Conservation (phyloP, 2,329 filamentous ascomycete genomes). For the Boeremia exigua region DNA sequence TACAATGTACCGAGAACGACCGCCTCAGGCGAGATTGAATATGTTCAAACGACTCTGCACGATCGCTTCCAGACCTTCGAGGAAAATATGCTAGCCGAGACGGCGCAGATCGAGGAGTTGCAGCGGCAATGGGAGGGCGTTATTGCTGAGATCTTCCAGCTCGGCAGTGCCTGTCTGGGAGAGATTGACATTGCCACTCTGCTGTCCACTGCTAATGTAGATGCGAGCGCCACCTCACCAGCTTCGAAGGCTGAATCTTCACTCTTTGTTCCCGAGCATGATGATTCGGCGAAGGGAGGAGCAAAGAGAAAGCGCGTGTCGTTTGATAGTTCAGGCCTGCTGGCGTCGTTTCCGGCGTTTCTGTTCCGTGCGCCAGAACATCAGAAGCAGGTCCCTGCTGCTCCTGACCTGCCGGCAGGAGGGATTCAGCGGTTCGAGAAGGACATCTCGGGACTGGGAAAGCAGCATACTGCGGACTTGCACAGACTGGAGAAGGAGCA, state of each 20-base stretch:
- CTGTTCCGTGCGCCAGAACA: slow-evolving; percentile 21
- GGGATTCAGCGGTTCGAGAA: slow-evolving; percentile 24
- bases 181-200: slow-evolving; percentile 27
- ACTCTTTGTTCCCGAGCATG: slow-evolving; percentile 29
- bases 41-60: slow-evolving; percentile 22
- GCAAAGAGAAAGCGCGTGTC: slow-evolving; percentile 32
- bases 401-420: slow-evolving; percentile 19
- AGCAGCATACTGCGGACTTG: slow-evolving; percentile 27
- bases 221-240: not conserved
- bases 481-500: slow-evolving; percentile 30
- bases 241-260: slow-evolving; percentile 14
- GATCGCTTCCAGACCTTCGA: slow-evolving; percentile 30
- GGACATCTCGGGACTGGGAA: slow-evolving; percentile 26
- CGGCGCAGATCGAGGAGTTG: slow-evolving; percentile 26
- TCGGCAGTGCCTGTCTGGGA: slow-evolving; percentile 32
- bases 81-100: slow-evolving; percentile 25
- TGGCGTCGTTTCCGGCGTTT: slow-evolving; percentile 24
- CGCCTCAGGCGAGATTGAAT: slow-evolving; percentile 16
- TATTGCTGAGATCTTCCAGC: slow-evolving; percentile 40
- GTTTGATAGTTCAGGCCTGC: slow-evolving; percentile 16
- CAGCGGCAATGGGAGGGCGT: slow-evolving; percentile 35
- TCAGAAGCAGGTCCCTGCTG: slow-evolving; percentile 6
- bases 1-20: slow-evolving; percentile 17
- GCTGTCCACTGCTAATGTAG: slow-evolving; percentile 13
- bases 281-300: not conserved